Percentiles rank a stretch among this genome's conserved stretches.
These are phyloP conservation scores for Eugenia klotzschiana DNA, from an alignment of 441 rosid genomes.

Conservation along the genomic window DNA sequence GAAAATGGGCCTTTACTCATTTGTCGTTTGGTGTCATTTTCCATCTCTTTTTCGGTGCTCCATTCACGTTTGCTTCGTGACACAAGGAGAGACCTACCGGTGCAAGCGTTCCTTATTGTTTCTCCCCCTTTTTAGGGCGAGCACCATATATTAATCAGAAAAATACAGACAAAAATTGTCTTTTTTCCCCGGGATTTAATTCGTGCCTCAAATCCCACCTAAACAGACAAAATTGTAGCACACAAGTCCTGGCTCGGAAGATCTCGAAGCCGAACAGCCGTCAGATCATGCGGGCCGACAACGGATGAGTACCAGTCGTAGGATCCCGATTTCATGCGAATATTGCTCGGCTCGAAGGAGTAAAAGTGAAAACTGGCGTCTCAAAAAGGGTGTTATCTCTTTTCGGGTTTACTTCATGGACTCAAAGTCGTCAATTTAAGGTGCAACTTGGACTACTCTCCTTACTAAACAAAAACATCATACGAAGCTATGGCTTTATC, in stretches of 20 bases:
- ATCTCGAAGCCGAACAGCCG: background rate
- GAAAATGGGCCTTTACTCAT: background rate
- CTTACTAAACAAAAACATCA: background rate
- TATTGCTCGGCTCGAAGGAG: background rate
- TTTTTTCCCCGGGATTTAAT: background rate
- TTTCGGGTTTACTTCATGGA: background rate
- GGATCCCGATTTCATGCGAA: background rate
- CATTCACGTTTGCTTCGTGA: constrained; percentile 66
- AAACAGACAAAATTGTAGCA: background rate
- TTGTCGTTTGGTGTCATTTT: constrained; percentile 1
- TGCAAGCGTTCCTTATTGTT: background rate
- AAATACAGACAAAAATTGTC: background rate
- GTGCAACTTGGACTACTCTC: background rate
- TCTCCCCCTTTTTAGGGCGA: background rate
- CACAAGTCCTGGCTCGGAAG: background rate
- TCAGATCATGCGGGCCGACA: background rate
- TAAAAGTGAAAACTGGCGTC: background rate
- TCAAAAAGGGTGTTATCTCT: background rate
- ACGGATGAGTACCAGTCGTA: background rate
- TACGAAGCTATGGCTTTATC: background rate
- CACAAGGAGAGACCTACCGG: background rate
- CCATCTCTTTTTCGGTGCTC: background rate
- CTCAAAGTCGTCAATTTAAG: background rate
- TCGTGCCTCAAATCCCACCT: background rate
- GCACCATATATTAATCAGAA: background rate